phyloP scores from a whole-genome alignment of 345 rosid species.

The Syzygium grande region DNA sequence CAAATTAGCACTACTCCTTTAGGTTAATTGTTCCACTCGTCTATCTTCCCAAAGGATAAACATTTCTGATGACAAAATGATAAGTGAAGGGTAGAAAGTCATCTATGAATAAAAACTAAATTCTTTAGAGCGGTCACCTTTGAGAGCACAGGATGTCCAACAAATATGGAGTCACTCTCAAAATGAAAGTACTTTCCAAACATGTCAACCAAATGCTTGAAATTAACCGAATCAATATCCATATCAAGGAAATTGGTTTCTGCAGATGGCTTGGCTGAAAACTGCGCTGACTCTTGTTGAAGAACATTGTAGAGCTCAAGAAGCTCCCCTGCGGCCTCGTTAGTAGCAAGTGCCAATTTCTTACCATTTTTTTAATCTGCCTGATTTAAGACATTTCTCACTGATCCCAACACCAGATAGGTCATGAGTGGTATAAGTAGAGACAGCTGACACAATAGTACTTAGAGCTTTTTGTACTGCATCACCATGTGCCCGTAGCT shows the following conservation, averaged over 20 bases:
- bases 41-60: background rate
- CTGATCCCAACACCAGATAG: slow-evolving; percentile 19
- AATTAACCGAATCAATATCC: slow-evolving; percentile 42
- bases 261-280: slow-evolving; percentile 22
- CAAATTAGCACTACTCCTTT: background rate
- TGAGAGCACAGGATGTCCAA: slow-evolving; percentile 40
- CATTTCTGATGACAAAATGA: background rate
- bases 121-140: slow-evolving; percentile 34
- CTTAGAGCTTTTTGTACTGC: slow-evolving; percentile 40
- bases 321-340: slow-evolving; percentile 49
- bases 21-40: background rate
- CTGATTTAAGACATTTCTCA: slow-evolving; percentile 30
- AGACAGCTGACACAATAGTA: slow-evolving; percentile 44
- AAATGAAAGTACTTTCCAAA: slow-evolving; percentile 38
- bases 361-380: slow-evolving; percentile 31
- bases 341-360: slow-evolving; percentile 29
- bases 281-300: slow-evolving; percentile 32
- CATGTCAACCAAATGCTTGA: slow-evolving; percentile 64
- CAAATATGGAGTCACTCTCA: slow-evolving; percentile 18
- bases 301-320: slow-evolving; percentile 35
- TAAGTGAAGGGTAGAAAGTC: background rate
- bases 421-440: slow-evolving; percentile 42
- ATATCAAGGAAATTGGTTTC: slow-evolving; percentile 42
- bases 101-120: background rate
- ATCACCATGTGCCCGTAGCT: slow-evolving; percentile 36